phyloP scores from a whole-genome alignment of 305 asterid species.

The Fraxinus angustifolia region DNA sequence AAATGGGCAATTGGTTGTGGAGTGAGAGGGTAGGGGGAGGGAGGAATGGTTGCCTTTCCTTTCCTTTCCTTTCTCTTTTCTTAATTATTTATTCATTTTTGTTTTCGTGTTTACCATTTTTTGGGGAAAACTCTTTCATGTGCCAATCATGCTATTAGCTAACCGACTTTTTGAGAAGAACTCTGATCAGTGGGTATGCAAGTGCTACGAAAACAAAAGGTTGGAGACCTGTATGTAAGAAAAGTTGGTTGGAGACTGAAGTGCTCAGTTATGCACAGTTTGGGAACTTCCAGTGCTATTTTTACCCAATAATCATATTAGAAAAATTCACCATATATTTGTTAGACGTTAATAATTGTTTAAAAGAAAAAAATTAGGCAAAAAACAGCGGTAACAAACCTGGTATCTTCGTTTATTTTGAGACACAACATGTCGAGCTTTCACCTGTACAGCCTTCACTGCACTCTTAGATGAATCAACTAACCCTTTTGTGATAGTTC shows the following conservation, averaged over 20 bases:
- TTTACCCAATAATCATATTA: neutral
- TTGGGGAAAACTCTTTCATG: neutral
- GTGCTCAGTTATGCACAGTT: neutral
- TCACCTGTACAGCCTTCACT: slow-evolving; percentile 92
- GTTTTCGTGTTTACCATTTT: neutral
- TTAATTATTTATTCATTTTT: neutral
- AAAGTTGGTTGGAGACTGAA: neutral
- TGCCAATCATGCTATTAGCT: neutral
- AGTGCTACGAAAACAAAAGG: neutral
- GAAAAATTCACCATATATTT: neutral
- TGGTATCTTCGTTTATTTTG: slow-evolving; percentile 98
- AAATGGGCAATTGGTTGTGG: neutral
- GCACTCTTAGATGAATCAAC: slow-evolving; percentile 93
- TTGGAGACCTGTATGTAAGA: neutral
- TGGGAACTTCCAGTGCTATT: neutral
- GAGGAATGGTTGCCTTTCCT: neutral
- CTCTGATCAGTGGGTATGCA: neutral
- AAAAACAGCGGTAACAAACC: slow-evolving; percentile 40
- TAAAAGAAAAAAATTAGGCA: neutral
- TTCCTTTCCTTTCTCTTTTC: neutral
- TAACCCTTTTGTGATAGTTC: slow-evolving; percentile 81
- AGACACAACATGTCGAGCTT: slow-evolving; percentile 96
- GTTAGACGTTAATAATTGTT: neutral
- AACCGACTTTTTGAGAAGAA: neutral
- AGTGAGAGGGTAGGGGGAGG: neutral